Base-by-base conservation (phyloP, 805 yeast genomes). In the Sungouiozyma ichnusensis region DNA sequence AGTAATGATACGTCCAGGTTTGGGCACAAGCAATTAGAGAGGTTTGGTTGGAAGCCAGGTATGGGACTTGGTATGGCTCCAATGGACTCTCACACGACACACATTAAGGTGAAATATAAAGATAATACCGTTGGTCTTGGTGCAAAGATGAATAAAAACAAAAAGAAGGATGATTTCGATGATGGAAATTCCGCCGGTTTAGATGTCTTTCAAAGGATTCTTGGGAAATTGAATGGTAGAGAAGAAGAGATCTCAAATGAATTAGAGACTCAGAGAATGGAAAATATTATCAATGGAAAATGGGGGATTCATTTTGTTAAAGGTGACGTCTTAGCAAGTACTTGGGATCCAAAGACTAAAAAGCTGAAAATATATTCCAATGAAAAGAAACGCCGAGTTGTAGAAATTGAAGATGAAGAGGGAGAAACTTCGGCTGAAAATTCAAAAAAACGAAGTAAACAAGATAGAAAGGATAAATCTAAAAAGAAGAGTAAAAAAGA, bases 31-130 rank as follows among this genome's bases (percentile, higher is more conserved):
- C 87, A 87, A 61, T 62, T 90, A 45, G 77, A 77, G 47, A 80
- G 76, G 50, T 67, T 80, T 57, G 98, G 98, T 15, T 90, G 98
- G 98, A 72, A 69, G 40, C 95, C 94, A 2, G 98, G 98, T 16
- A 66, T 69, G 47, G 97, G 97, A 6, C 71, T 90, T 16, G 98
- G 98, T 2, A 59, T 75, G 39, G 31, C 44, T 7, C 62, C 62
- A 16, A 35, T 33, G 20, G 79, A 74, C 1, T 56, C 71, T 3
- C 76, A 79, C 54, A 84, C 86, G 0, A 66, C 86, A 2, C 96
- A 92, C 57, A 83, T 90, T 36, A 87, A 83, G 55, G 92, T 92
- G 11, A 62, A 76, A 3, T 64, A 86, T 13, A 90, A 88, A 60
- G 85, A 81, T 35, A 96, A 90, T 52, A 85, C 74, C 40, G 62